A percentile compares a stretch with the other conserved stretches of the same genome.
Conservation (phyloP, 2,329 filamentous ascomycete species). For the Colletotrichum echinochloae region DNA sequence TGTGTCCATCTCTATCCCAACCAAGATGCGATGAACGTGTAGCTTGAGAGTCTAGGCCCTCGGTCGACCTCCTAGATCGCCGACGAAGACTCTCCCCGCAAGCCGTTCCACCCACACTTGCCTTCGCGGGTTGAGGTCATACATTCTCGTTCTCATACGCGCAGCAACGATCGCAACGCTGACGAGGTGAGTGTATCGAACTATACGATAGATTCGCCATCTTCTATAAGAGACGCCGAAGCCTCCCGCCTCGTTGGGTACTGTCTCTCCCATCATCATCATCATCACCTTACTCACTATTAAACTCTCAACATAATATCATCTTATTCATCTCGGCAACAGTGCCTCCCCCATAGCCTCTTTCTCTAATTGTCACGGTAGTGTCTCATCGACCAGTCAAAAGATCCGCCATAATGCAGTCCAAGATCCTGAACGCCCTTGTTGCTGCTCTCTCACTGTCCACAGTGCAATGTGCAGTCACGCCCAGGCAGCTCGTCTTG, state of each 20-base stretch:
- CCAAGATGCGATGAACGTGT: background rate
- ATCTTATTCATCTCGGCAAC: background rate
- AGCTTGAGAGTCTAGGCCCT: background rate
- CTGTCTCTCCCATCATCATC: slow-evolving; percentile 12
- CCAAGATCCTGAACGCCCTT: slow-evolving; percentile 34
- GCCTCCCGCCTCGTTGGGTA: background rate
- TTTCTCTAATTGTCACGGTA: background rate
- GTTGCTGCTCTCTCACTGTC: slow-evolving; percentile 38
- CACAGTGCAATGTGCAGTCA: slow-evolving; percentile 10
- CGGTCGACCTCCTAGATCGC: slow-evolving; percentile 4
- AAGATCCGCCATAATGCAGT: slow-evolving; percentile 35
- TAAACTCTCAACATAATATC: background rate
- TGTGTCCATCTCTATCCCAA: background rate
- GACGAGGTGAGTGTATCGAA: background rate
- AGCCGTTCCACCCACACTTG: background rate
- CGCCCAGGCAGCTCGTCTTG: slow-evolving; percentile 2
- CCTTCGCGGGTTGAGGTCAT: background rate
- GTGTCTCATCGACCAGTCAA: too few species aligned
- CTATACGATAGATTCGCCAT: background rate
- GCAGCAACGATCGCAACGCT: background rate
- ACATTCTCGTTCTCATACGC: slow-evolving; percentile 20
- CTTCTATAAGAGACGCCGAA: slow-evolving; percentile 31
- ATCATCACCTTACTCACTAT: slow-evolving; percentile 15
- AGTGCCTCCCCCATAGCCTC: background rate
- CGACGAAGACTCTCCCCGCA: slow-evolving; percentile 1